Evolutionary conservation across 768 basidiomycete genomes (phyloP).

Genomic region (Lactarius pseudohatsudake): DNA sequence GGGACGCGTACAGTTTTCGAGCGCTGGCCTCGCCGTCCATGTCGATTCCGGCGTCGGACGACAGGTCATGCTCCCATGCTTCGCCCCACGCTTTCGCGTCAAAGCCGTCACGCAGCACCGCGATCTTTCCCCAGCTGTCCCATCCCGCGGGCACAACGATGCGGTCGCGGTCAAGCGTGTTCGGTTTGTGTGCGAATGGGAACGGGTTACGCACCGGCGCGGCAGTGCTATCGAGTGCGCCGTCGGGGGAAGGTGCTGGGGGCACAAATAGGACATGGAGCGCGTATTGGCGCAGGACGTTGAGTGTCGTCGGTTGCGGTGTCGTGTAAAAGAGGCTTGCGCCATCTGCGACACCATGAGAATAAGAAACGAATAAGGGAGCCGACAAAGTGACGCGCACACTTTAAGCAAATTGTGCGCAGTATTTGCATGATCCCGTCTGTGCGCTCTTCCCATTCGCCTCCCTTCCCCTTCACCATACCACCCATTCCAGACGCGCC

Average conservation of each 20-base stretch:
- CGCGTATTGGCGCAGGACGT: conserved; percentile 77
- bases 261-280: conserved; percentile 79
- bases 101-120: conserved; percentile 86
- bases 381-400: conserved; percentile 48
- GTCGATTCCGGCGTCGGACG: conserved; percentile 39
- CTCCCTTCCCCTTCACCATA: conserved; percentile 90
- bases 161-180: conserved; percentile 88
- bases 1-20: conserved; percentile 60
- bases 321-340: conserved; percentile 92
- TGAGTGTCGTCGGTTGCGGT: conserved; percentile 69
- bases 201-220: conserved; percentile 74
- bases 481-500: conserved; percentile 84
- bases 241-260: conserved; percentile 54
- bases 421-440: conserved; percentile 96
- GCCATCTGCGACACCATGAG: conserved; percentile 60
- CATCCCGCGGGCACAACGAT: conserved; percentile 94
- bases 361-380: conserved; percentile 11
- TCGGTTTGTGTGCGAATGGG: conserved; percentile 84
- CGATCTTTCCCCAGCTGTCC: conserved; percentile 98
- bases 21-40: conserved; percentile 50
- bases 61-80: conserved; percentile 73
- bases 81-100: conserved; percentile 79
- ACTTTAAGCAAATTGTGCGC: conserved; percentile 87
- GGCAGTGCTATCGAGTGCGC: conserved; percentile 37
- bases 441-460: conserved; percentile 93